These are phyloP conservation scores for Flammula alnicola DNA, from an alignment of 1,284 basidiomycete species.

Conservation along the genomic window DNA sequence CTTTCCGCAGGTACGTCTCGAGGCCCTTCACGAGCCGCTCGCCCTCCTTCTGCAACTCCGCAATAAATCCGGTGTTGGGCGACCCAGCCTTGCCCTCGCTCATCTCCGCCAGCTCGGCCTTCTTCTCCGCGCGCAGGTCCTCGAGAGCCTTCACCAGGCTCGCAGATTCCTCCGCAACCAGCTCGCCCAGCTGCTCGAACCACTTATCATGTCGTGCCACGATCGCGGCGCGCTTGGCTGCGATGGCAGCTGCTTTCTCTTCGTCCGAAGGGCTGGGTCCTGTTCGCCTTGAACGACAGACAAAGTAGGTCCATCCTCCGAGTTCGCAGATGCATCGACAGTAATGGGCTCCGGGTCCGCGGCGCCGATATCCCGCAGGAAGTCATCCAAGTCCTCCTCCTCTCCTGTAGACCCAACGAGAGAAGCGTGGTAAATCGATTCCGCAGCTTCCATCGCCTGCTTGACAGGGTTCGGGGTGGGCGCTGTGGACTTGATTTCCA, in stretches of 20 bases:
- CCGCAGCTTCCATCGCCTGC: conserved; percentile 15
- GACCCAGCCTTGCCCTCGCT: conserved; percentile 23
- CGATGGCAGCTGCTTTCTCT: conserved; percentile 31
- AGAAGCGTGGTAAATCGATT: conserved; percentile 25
- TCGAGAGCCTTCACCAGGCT: conserved; percentile 45
- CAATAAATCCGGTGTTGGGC: conserved; percentile 18
- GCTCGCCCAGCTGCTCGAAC: conserved; percentile 57
- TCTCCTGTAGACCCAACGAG: conserved; percentile 3
- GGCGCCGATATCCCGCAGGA: conserved; percentile 59
- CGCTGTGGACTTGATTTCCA: not conserved
- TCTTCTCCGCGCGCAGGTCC: conserved; percentile 13
- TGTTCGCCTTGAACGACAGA: too few species aligned
- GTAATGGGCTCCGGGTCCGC: conserved; percentile 19
- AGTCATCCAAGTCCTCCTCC: conserved; percentile 54
- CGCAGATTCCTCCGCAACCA: conserved; percentile 45
- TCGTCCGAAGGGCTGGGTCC: too few species aligned
- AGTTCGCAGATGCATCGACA: conserved; percentile 9
- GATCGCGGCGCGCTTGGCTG: conserved; percentile 61
- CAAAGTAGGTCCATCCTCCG: too few species aligned
- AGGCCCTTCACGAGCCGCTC: conserved; percentile 68
- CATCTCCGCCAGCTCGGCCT: conserved; percentile 14
- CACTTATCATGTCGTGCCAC: conserved; percentile 61
- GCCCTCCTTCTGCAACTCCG: conserved; percentile 56
- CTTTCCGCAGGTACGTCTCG: conserved; percentile 64
- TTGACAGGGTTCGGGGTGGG: not conserved